phyloP scores from a whole-genome alignment of 2,329 filamentous ascomycete species.

The Mariannaea sp. region DNA sequence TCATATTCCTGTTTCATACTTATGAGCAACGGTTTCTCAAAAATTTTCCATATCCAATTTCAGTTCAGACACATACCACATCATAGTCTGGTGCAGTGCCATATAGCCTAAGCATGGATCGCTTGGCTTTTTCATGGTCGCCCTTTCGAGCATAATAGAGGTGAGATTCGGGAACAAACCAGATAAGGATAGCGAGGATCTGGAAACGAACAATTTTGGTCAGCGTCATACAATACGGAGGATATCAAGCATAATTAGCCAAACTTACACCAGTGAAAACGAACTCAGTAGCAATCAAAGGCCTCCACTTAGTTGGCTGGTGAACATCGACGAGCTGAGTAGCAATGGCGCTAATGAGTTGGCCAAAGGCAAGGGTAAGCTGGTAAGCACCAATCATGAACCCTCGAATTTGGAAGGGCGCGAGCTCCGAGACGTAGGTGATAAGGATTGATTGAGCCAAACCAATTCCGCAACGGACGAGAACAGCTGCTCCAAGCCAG shows the following conservation, averaged over 20 bases:
- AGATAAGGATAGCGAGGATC: background rate
- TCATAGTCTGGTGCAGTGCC: background rate
- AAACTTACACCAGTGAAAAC: background rate
- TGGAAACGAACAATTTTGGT: background rate
- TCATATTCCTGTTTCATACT: background rate
- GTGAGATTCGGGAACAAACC: background rate
- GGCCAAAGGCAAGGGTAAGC: conserved; percentile 5
- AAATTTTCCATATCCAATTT: background rate
- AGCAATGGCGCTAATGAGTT: conserved; percentile 10
- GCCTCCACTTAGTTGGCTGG: conserved; percentile 10
- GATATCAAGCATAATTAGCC: background rate
- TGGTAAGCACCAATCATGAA: conserved; percentile 21
- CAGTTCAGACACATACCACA: background rate
- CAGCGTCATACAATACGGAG: background rate
- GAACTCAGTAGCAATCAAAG: conserved; percentile 11
- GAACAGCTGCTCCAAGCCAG: background rate
- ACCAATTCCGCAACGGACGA: background rate
- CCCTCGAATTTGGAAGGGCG: conserved; percentile 20
- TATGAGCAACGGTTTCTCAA: background rate
- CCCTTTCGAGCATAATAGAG: background rate
- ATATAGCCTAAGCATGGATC: background rate
- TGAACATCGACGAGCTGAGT: conserved; percentile 9
- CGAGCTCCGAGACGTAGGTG: conserved; percentile 16
- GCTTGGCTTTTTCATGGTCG: background rate
- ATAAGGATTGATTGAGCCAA: conserved; percentile 20